Conservation (phyloP, 2,329 filamentous ascomycete genomes). For the Dothistroma septosporum region DNA sequence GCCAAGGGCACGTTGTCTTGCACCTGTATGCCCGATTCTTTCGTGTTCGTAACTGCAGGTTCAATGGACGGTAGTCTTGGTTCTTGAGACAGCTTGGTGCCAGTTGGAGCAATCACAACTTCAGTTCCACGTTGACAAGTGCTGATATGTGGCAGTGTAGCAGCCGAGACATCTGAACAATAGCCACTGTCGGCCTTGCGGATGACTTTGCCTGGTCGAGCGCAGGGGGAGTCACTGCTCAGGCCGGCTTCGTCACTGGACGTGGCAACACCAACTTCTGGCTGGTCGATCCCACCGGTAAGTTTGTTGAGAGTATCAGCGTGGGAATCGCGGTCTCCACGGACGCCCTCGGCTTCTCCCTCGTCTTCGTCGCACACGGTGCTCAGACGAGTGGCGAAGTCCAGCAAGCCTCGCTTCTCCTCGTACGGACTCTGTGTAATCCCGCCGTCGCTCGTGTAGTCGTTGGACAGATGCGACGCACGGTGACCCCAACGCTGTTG, state of each 20-base stretch:
- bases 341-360: conserved; percentile 10
- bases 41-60: background rate
- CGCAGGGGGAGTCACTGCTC: background rate
- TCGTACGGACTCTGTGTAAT: conserved; percentile 24
- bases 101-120: background rate
- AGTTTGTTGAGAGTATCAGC: conserved; percentile 28
- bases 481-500: conserved; percentile 24
- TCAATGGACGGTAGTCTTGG: background rate
- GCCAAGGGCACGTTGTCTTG: conserved; percentile 3
- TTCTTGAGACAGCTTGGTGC: background rate
- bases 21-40: background rate
- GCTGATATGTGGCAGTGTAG: conserved; percentile 12
- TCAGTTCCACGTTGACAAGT: background rate
- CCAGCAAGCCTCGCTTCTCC: conserved; percentile 13
- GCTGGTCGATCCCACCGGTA: conserved; percentile 15
- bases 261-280: background rate
- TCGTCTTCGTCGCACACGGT: conserved; percentile 27
- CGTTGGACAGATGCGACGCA: conserved; percentile 24
- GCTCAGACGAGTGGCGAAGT: conserved; percentile 27
- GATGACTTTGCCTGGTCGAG: conserved; percentile 2
- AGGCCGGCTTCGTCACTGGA: conserved; percentile 8
- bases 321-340: conserved; percentile 12
- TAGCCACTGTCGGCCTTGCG: conserved; percentile 35
- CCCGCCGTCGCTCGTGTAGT: conserved; percentile 26
- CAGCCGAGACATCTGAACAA: conserved; percentile 33